Conservation (phyloP, 1,284 basidiomycete species). For the Puccinia coronata region DNA sequence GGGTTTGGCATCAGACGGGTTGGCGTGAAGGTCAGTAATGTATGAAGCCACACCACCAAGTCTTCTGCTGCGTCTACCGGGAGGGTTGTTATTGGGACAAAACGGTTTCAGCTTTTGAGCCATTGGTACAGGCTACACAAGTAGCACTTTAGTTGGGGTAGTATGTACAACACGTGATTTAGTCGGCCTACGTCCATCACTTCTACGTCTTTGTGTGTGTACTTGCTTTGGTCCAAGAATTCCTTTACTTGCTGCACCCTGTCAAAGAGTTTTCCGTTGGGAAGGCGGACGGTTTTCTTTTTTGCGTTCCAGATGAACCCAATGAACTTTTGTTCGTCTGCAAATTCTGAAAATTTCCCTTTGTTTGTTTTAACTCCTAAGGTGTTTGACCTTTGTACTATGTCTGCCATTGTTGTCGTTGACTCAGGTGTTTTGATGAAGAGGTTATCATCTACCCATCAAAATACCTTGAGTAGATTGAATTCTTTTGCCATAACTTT, state of each 20-base stretch:
- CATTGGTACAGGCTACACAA: background rate
- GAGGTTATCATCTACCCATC: slow-evolving; percentile 26
- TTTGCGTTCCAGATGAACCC: slow-evolving; percentile 8
- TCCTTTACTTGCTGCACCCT: background rate
- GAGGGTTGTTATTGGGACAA: no score
- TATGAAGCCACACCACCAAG: background rate
- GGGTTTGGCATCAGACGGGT: no score
- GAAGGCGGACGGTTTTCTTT: background rate
- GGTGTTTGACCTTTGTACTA: background rate
- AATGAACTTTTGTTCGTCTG: background rate
- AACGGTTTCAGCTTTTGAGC: background rate
- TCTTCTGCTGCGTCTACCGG: background rate
- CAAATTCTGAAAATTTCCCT: background rate
- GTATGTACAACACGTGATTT: background rate
- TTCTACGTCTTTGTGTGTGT: background rate
- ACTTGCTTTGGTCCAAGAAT: background rate
- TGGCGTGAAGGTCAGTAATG: background rate
- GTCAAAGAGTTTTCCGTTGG: background rate
- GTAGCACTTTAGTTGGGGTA: slow-evolving; percentile 10
- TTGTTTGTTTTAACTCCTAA: background rate
- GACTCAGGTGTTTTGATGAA: background rate
- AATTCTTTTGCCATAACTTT: background rate
- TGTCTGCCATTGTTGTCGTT: background rate
- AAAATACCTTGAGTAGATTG: background rate
- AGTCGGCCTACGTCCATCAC: background rate